phyloP scores from a whole-genome alignment of 225 moss, liverwort and hornwort species.

The Sphagnum tenellum region DNA sequence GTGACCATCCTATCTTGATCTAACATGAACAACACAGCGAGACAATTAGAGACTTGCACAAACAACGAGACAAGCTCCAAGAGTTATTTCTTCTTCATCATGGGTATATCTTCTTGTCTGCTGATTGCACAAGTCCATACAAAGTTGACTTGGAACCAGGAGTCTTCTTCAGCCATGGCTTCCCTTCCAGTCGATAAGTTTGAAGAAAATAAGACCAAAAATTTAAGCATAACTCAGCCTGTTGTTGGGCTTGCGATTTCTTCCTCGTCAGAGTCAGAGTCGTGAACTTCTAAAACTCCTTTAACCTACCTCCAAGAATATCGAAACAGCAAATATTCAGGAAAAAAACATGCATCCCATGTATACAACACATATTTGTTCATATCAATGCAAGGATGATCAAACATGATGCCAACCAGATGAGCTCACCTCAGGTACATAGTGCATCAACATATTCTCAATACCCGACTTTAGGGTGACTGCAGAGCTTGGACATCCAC shows the following conservation, averaged over 20 bases:
- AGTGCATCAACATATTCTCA: constrained; percentile 99
- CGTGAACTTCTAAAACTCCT: constrained; percentile 76
- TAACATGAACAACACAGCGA: too few relatives aligned
- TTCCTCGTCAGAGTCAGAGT: constrained; percentile 68
- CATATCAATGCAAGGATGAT: not conserved
- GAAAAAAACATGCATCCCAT: not conserved
- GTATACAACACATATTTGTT: not conserved
- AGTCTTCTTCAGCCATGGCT: too few relatives aligned
- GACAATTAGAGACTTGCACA: too few relatives aligned
- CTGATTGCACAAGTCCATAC: too few relatives aligned
- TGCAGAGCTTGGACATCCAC: constrained; percentile 94
- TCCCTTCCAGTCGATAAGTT: too few relatives aligned
- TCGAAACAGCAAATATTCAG: not conserved
- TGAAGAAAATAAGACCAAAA: too few relatives aligned
- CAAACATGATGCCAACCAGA: not conserved
- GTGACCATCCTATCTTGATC: too few relatives aligned
- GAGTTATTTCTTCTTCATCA: too few relatives aligned
- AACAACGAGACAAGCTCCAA: too few relatives aligned
- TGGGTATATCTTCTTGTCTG: too few relatives aligned
- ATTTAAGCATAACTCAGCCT: constrained; percentile 12
- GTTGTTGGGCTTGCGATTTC: constrained; percentile 45
- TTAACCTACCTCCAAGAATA: constrained; percentile 36
- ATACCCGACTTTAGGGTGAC: constrained; percentile 94
- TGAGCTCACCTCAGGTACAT: constrained; percentile 65
- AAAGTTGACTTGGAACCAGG: too few relatives aligned